Conservation (phyloP, 2,329 filamentous ascomycete genomes). For the Calonectria montana region DNA sequence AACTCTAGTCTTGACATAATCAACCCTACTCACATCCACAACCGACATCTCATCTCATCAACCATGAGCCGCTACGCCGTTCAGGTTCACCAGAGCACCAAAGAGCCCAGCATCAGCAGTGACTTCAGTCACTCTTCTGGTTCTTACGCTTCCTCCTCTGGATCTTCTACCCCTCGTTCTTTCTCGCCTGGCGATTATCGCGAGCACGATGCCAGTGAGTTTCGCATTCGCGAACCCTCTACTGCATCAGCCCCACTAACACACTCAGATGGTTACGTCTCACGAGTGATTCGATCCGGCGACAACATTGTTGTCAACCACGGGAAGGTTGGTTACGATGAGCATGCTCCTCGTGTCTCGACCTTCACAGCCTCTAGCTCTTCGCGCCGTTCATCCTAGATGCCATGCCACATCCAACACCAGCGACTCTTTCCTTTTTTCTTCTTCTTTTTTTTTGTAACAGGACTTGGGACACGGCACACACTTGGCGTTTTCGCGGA, state of each 20-base stretch:
- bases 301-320: slow-evolving; percentile 48
- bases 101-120: slow-evolving; percentile 43
- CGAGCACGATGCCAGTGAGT: slow-evolving; percentile 48
- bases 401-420: background rate
- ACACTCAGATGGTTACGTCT: slow-evolving; percentile 38
- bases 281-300: slow-evolving; percentile 38
- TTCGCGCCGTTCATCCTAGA: background rate
- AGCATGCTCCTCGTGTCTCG: slow-evolving; percentile 43
- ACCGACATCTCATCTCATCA: slow-evolving; percentile 28
- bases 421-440: background rate
- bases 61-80: slow-evolving; percentile 43
- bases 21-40: slow-evolving; percentile 14
- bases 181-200: slow-evolving; percentile 44
- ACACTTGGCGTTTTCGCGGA: slow-evolving; percentile 34
- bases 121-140: slow-evolving; percentile 42
- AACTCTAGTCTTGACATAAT: slow-evolving; percentile 2
- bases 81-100: slow-evolving; percentile 48
- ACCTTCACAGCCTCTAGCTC: slow-evolving; percentile 29
- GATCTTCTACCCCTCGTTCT: slow-evolving; percentile 42
- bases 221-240: slow-evolving; percentile 13
- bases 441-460: slow-evolving; percentile 14
- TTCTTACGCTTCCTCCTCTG: slow-evolving; percentile 42
- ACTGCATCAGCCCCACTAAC: slow-evolving; percentile 33
- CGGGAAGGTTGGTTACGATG: slow-evolving; percentile 45
- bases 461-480: slow-evolving; percentile 31